Evolutionary conservation across 202 grass and related monocot genomes (phyloP), one percentile per base, ranked within the genome.

Genomic region (Musa balbisiana): DNA sequence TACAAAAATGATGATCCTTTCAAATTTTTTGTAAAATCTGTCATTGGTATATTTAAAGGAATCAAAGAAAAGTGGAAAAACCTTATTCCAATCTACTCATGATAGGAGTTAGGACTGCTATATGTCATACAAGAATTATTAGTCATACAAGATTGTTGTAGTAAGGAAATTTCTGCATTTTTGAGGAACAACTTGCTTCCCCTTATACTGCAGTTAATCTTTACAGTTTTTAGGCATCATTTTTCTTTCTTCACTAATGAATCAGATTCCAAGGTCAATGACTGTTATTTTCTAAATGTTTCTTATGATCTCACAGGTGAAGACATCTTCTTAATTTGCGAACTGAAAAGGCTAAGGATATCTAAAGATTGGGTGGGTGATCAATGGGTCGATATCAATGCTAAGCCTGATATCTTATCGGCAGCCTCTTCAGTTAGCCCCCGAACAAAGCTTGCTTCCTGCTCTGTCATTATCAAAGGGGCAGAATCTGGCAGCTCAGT

Each of bases 311-410:
- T 87, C 75, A 8, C 85, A 99, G 95, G 88, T 60, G 95, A 99
- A 74, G 88, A 89, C 70, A 85, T 95, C 75, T 88, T 85, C 77
- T 20, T 80, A 53, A 77, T 82, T 50, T 92, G 91, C 83, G 82
- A 87, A 17, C 71, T 80, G 75, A 92, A 92, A 73, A 75, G 92
- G 60, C 23, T 77, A 73, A 90, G 95, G 89, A 81, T 92, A 71
- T 99, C 95, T 19, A 87, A 79, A 92, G 95, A 99, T 55, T 99
- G 95, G 95, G 80, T 92, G 12, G 87, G 87, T 73, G 86, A 88
- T 70, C 25, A 29, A 63, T 99, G 95, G 95, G 55, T 90, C 67
- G 65, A 84, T 65, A 88, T 99, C 66, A 84, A 85, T 76, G 69
- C 75, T 43, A 92, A 88, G 65, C 58, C 85, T 58, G 83, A 90